Percentiles rank a stretch among this genome's conserved stretches.
Conservation (phyloP, 2,329 filamentous ascomycete genomes). For the Zarea fungicola region DNA sequence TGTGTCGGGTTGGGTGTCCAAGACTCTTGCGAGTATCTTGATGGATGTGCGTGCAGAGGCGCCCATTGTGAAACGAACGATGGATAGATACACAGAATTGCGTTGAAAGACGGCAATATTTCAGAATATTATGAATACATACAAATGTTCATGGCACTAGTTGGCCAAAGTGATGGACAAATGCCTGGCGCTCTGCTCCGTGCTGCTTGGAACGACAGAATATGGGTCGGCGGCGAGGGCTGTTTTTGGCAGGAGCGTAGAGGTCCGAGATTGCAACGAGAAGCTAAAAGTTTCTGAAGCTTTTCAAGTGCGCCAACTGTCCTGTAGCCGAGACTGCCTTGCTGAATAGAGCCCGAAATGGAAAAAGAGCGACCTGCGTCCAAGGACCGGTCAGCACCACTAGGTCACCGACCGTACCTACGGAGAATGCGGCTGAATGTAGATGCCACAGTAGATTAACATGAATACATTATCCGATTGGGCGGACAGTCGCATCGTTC, state of each 20-base stretch:
- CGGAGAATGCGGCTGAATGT: not conserved
- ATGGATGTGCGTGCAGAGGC: not conserved
- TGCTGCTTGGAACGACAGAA: not conserved
- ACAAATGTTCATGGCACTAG: not conserved
- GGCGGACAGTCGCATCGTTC: not conserved
- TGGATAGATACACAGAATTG: not conserved
- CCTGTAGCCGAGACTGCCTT: not conserved
- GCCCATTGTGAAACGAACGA: constrained; percentile 1
- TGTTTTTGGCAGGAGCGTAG: not conserved
- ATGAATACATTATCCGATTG: not conserved
- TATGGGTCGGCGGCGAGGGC: not conserved
- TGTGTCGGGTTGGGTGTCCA: not conserved
- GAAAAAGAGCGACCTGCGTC: not conserved
- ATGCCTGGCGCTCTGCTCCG: not conserved
- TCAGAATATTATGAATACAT: not conserved
- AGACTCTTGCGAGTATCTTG: not conserved
- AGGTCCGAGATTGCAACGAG: not conserved
- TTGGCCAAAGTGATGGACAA: not conserved
- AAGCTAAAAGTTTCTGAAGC: not conserved
- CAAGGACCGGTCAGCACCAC: not conserved
- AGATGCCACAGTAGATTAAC: not conserved
- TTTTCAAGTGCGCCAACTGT: not conserved
- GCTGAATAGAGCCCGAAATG: not conserved
- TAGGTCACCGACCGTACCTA: not conserved
- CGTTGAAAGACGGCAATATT: not conserved